Conservation (phyloP, 306 rosid species). For the Castanea crenata region DNA sequence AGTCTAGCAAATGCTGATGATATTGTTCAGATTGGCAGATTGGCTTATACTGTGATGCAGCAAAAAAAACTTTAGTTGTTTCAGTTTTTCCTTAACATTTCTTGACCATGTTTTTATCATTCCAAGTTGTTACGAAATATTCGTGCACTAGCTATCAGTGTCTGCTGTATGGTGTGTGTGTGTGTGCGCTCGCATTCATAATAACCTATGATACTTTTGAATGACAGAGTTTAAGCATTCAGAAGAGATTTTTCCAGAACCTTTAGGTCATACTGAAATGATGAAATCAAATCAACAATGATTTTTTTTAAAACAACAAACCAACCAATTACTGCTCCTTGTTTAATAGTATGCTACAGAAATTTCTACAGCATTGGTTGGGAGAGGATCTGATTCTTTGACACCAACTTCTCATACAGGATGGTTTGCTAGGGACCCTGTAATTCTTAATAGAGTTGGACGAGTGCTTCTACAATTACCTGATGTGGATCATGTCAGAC, state of each 20-base stretch:
- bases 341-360: neutral
- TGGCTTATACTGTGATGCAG: neutral
- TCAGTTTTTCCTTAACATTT: neutral
- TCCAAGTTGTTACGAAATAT: neutral
- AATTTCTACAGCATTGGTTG: neutral
- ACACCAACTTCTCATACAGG: conserved; percentile 55
- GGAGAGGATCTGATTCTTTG: conserved; percentile 11
- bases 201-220: neutral
- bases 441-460: conserved; percentile 63
- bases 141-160: neutral
- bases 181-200: fast-evolving
- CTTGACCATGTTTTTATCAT: neutral
- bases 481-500: conserved; percentile 41
- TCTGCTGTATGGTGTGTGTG: neutral
- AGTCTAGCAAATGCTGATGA: neutral
- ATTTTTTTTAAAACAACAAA: neutral
- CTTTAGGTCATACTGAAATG: neutral
- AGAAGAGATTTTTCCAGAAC: neutral
- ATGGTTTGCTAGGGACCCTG: conserved; percentile 91
- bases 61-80: neutral
- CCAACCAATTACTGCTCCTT: neutral
- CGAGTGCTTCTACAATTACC: conserved; percentile 50
- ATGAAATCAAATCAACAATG: neutral
- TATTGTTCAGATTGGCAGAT: neutral
- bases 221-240: neutral